phyloP scores from a whole-genome alignment of 176 grass and related monocot genomes.

The Avena atlantica region DNA sequence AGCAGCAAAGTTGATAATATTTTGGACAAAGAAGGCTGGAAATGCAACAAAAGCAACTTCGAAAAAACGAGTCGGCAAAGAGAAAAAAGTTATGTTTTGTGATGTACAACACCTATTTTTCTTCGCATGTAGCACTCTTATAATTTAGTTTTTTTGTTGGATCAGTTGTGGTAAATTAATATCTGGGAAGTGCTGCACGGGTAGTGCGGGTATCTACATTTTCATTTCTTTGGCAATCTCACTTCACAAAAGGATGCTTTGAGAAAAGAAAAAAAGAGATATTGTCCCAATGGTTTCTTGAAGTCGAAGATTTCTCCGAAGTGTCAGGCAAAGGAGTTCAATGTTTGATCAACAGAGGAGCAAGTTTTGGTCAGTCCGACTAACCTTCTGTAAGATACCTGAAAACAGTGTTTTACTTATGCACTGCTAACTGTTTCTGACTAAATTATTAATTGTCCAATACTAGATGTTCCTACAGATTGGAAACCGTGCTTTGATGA shows the following conservation, averaged over 20 bases:
- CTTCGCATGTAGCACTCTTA: no score
- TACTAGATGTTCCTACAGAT: constrained; percentile 53
- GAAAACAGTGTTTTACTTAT: neutral
- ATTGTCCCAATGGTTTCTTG: neutral
- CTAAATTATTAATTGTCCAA: constrained; percentile 24
- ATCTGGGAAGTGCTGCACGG: no score
- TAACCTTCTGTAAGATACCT: constrained; percentile 4
- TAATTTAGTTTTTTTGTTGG: neutral
- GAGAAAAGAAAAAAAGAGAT: constrained; percentile 56
- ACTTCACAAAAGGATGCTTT: constrained; percentile 52
- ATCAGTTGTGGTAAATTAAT: no score
- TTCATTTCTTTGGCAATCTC: constrained; percentile 81
- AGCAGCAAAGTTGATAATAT: no score
- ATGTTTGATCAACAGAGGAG: constrained; percentile 65
- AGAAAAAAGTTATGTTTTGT: no score
- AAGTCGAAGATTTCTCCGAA: neutral
- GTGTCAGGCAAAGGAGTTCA: constrained; percentile 77
- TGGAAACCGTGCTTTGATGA: constrained; percentile 75
- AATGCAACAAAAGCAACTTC: no score
- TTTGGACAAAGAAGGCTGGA: no score
- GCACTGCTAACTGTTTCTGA: neutral
- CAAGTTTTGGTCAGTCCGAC: constrained; percentile 70
- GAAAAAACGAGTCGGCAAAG: no score
- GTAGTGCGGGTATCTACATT: constrained; percentile 37
- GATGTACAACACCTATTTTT: no score